Base-by-base conservation (phyloP, 192 early-diverging fungal species). In the Podila epigama region DNA sequence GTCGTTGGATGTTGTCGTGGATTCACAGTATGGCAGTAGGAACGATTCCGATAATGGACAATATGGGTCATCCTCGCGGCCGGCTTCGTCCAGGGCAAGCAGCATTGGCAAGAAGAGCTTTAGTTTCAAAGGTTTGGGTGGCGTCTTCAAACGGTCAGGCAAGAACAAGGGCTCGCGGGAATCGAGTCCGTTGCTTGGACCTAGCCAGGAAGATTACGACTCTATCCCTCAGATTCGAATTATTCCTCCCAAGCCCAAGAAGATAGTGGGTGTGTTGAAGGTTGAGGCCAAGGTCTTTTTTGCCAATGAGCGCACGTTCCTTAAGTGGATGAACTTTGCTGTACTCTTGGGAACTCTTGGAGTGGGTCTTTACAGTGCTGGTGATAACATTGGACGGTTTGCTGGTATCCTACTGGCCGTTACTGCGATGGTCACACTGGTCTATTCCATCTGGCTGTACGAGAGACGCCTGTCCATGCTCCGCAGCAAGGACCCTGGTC, bases 201-300 rank as follows among this genome's bases (percentile, higher is more conserved):
- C 73, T 18, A 64, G 27, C 13, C 50, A 66, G n/a, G 27, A 20
- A 9, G 29, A 68, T 28, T 50, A 64, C 37, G 31, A 27, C n/a
- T n/a, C n/a, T 53, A 56, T 64, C 1, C 73, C 73, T 10, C 73
- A 77, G 57, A 77, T 77, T 61, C 56, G 50, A 31, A 77, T 77
- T 22, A 77, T 77, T 37, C 73, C 73, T 40, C 73, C 73, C 2
- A 77, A 68, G 56, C 87, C 82, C 20, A 82, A 81, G 66, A 86
- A 84, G 56, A 54, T 83, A 16, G 60, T 66, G 3, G 84, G 81
- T 25, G 82, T 89, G 9, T 75, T 92, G 20, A 86, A 91, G 42
- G 89, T 94, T 13, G 94, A 95, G 62, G 91, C 94, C 15, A 95
- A 95, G 82, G 90, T 93, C 8, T 94, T 89, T 58, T 92, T 95